Percentiles rank a stretch among this genome's conserved stretches.
These are phyloP conservation scores for Emergomyces orientalis DNA, from an alignment of 2,329 filamentous ascomycete genomes.

Conservation along the genomic window DNA sequence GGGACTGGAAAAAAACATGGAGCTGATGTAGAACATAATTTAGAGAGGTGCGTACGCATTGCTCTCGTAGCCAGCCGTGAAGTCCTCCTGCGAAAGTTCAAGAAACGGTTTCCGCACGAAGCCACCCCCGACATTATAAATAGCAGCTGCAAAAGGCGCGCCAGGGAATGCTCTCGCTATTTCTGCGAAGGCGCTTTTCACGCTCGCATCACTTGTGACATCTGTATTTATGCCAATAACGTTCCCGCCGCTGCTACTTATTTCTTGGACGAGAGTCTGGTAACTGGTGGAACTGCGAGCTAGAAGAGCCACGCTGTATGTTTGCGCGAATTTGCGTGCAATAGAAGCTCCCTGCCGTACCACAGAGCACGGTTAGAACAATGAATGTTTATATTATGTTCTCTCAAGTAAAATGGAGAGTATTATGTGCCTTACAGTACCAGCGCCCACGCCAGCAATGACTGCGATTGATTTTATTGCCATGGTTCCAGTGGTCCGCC, in stretches of 20 bases:
- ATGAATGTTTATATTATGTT: neutral
- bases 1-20: neutral
- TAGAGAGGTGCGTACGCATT: constrained; percentile 35
- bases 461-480: constrained; percentile 36
- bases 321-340: constrained; percentile 49
- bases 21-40: neutral
- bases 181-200: constrained; percentile 45
- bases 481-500: constrained; percentile 18
- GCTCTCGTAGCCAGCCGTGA: constrained; percentile 42
- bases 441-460: constrained; percentile 40
- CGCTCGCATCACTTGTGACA: constrained; percentile 43
- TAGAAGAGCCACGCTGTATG: constrained; percentile 52
- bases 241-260: constrained; percentile 49
- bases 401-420: neutral
- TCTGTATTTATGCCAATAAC: constrained; percentile 54
- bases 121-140: constrained; percentile 52
- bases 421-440: constrained; percentile 27
- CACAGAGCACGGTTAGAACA: constrained; percentile 27
- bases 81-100: constrained; percentile 51
- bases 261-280: constrained; percentile 47
- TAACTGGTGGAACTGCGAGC: constrained; percentile 51
- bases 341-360: constrained; percentile 44
- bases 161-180: constrained; percentile 46
- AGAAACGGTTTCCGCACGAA: constrained; percentile 53
- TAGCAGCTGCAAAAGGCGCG: constrained; percentile 42